Conservation (phyloP, 208 protist species). For the Angomonas deanei region DNA sequence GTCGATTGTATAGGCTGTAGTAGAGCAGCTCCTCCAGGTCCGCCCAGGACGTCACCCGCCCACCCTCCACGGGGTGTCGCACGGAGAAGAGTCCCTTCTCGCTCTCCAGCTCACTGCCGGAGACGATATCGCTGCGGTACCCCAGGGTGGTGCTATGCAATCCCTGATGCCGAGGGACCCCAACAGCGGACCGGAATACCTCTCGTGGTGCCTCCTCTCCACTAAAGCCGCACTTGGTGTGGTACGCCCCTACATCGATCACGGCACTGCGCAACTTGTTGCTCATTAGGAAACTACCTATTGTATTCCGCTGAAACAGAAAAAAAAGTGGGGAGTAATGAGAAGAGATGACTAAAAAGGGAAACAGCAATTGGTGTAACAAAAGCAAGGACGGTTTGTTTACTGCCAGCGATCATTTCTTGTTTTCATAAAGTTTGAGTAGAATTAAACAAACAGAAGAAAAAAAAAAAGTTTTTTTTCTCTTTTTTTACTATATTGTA, state of each 20-base stretch:
- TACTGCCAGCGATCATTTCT: neutral
- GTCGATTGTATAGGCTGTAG: slow-evolving; percentile 56
- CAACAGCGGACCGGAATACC: slow-evolving; percentile 83
- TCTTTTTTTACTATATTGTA: slow-evolving; percentile 3
- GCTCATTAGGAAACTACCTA: no score
- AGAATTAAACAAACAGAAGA: slow-evolving; percentile 3
- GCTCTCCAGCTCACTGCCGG: slow-evolving; percentile 59
- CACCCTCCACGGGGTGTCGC: slow-evolving; percentile 45
- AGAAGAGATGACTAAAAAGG: slow-evolving; percentile 8
- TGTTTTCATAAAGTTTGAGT: neutral
- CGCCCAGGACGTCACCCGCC: slow-evolving; percentile 71
- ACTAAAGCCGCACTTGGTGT: slow-evolving; percentile 93
- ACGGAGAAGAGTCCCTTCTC: slow-evolving; percentile 53
- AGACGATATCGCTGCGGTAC: slow-evolving; percentile 52
- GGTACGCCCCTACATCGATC: slow-evolving; percentile 93
- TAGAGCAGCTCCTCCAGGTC: slow-evolving; percentile 82
- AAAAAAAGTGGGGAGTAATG: slow-evolving; percentile 1
- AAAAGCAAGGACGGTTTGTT: neutral
- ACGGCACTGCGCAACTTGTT: slow-evolving; percentile 57
- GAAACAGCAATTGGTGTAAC: neutral
- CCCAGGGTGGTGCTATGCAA: slow-evolving; percentile 51
- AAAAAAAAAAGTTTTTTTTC: neutral
- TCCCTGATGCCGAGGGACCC: slow-evolving; percentile 55
- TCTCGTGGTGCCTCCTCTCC: slow-evolving; percentile 93
- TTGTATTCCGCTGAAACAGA: no score